A percentile compares a stretch with the other conserved stretches of the same genome.
phyloP scores from a whole-genome alignment of 2,329 filamentous ascomycete genomes.

The Beauveria scarabaeidicola region DNA sequence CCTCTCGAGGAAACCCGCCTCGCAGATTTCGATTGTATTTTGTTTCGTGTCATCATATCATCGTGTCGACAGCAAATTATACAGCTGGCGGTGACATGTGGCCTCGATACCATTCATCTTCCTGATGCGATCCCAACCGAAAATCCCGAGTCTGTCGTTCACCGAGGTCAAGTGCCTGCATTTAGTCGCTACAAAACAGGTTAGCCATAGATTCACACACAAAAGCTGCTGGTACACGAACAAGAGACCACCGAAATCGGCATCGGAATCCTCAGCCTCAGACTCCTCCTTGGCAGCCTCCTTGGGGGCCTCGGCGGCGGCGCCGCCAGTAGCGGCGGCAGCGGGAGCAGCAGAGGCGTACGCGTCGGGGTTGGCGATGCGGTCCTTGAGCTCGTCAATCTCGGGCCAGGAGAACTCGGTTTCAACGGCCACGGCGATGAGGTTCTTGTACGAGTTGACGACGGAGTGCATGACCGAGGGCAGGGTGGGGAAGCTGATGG shows the following conservation, averaged over 20 bases:
- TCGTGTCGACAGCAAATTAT: slow-evolving; percentile 22
- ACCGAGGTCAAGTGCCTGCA: slow-evolving; percentile 27
- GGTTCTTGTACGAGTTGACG: slow-evolving; percentile 97
- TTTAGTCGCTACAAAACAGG: slow-evolving; percentile 42
- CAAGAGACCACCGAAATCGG: slow-evolving; percentile 78
- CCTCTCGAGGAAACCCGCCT: slow-evolving; percentile 7
- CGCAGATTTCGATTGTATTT: slow-evolving; percentile 17
- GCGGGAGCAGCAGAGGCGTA: slow-evolving; percentile 78
- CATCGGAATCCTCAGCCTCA: slow-evolving; percentile 52
- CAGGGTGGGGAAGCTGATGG: slow-evolving; percentile 88
- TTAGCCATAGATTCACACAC: slow-evolving; percentile 26
- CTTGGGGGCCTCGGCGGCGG: slow-evolving; percentile 46
- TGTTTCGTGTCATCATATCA: slow-evolving; percentile 23
- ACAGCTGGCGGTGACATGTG: slow-evolving; percentile 41
- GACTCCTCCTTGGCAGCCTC: slow-evolving; percentile 61
- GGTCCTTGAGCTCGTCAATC: slow-evolving; percentile 97
- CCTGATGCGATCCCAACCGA: slow-evolving; percentile 37
- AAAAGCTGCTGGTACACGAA: slow-evolving; percentile 26
- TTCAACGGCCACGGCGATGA: slow-evolving; percentile 77
- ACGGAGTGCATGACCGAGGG: slow-evolving; percentile 94
- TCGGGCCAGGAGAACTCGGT: slow-evolving; percentile 92
- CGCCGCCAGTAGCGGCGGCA: slow-evolving; percentile 47
- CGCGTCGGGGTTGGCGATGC: slow-evolving; percentile 96
- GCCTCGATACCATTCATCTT: slow-evolving; percentile 32
- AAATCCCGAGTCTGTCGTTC: slow-evolving; percentile 32